phyloP scores from a whole-genome alignment of 768 basidiomycete genomes.

The Pulveroboletus sp. region DNA sequence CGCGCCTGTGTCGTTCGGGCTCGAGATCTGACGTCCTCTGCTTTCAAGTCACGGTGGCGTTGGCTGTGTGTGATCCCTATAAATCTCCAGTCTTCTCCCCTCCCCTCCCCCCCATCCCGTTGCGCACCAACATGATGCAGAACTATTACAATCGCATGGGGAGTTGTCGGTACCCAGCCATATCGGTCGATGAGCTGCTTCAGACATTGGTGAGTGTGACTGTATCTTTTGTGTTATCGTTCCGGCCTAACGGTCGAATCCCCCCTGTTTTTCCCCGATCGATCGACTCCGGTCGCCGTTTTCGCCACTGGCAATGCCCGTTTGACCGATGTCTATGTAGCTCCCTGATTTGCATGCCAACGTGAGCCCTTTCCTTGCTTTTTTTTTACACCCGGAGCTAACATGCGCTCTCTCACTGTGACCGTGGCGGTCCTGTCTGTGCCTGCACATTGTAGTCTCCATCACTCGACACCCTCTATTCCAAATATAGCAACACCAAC shows the following conservation, averaged over 20 bases:
- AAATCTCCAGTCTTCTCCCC: not conserved
- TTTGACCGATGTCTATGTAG: not conserved
- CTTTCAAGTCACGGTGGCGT: not conserved
- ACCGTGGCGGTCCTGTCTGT: not conserved
- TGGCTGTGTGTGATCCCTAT: not conserved
- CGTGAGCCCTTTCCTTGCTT: constrained; percentile 5
- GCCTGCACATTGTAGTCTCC: too few species aligned
- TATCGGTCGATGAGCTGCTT: constrained; percentile 13
- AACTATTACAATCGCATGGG: not conserved
- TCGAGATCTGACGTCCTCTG: not conserved
- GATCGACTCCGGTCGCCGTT: not conserved
- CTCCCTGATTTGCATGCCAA: constrained; percentile 13
- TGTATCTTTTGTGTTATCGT: not conserved
- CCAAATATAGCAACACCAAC: constrained; percentile 15
- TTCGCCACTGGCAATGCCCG: not conserved
- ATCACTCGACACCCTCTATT: constrained; percentile 17
- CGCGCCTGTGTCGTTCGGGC: not conserved
- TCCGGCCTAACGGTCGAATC: not conserved
- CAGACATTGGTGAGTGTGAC: constrained; percentile 8
- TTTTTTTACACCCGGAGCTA: not conserved
- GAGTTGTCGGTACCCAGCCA: constrained; percentile 6
- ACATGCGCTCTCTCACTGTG: not conserved
- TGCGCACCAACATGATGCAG: constrained; percentile 10
- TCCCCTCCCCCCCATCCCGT: not conserved
- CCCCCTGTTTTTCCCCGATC: not conserved